Evolutionary conservation across 805 yeast species (phyloP).

Genomic region (Yamadazyma sp.): DNA sequence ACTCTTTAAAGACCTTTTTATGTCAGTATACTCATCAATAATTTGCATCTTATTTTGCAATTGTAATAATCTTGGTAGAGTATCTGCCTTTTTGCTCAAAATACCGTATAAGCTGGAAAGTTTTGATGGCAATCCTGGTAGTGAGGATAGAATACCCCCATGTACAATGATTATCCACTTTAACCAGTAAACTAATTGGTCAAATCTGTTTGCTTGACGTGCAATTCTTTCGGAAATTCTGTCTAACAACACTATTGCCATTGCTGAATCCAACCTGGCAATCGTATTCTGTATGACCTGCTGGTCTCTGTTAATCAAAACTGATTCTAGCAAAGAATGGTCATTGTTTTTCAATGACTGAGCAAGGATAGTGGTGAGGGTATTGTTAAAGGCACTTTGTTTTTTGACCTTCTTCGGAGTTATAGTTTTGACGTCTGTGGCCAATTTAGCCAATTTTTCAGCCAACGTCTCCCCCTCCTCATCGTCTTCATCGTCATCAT

Average conservation of each 20-base stretch:
- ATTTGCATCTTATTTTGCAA: constrained; percentile 50
- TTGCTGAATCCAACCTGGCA: constrained; percentile 46
- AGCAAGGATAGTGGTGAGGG: constrained; percentile 73
- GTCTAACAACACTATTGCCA: constrained; percentile 51
- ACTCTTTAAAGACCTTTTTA: not conserved
- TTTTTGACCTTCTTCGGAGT: constrained; percentile 35
- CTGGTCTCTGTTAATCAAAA: constrained; percentile 58
- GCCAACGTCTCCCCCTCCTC: constrained; percentile 45
- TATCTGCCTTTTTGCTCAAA: constrained; percentile 47
- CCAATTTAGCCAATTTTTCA: constrained; percentile 41
- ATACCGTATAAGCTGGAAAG: constrained; percentile 48
- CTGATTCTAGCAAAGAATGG: constrained; percentile 80
- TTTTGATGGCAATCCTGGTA: constrained; percentile 44
- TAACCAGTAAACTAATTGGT: constrained; percentile 53
- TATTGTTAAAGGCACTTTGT: constrained; percentile 49
- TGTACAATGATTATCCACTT: constrained; percentile 57
- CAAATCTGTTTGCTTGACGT: constrained; percentile 51
- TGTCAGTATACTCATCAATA: constrained; percentile 35
- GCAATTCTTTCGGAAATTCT: constrained; percentile 53
- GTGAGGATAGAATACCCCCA: constrained; percentile 49
- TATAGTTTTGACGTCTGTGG: constrained; percentile 28
- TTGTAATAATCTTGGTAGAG: constrained; percentile 51
- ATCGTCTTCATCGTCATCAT: constrained; percentile 41
- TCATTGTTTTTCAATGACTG: constrained; percentile 91
- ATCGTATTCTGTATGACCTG: constrained; percentile 50